phyloP scores from a whole-genome alignment of 495 filamentous ascomycete genomes.

The Hypoxylon intermedium region DNA sequence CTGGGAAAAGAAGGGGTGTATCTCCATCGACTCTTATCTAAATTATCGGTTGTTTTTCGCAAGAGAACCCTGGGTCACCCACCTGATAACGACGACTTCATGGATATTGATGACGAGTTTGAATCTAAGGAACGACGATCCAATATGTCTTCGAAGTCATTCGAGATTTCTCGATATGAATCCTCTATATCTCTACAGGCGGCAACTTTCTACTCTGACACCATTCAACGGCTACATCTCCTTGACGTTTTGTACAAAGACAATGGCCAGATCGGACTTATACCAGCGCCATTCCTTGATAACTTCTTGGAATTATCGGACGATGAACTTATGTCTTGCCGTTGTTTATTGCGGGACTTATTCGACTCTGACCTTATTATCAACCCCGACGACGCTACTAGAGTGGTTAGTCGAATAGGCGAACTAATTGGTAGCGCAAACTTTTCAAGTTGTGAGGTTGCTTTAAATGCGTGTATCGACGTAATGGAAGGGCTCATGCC shows the following conservation, averaged over 20 bases:
- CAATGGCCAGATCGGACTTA: conserved; percentile 44
- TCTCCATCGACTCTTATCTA: conserved; percentile 49
- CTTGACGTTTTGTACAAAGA: conserved; percentile 49
- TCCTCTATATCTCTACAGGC: conserved; percentile 53
- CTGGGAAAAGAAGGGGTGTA: conserved; percentile 43
- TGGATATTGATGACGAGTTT: conserved; percentile 82
- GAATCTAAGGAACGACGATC: conserved; percentile 60
- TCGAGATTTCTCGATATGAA: conserved; percentile 56
- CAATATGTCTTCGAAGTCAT: conserved; percentile 42
- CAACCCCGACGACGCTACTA: conserved; percentile 48
- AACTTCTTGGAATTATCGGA: conserved; percentile 65
- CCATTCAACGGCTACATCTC: conserved; percentile 48
- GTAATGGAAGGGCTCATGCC: conserved; percentile 69
- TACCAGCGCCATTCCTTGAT: conserved; percentile 58
- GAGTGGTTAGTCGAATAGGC: conserved; percentile 57
- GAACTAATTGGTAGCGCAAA: conserved; percentile 68
- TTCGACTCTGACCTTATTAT: conserved; percentile 53
- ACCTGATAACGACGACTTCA: conserved; percentile 57
- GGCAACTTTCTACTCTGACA: conserved; percentile 57
- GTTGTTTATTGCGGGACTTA: conserved; percentile 58
- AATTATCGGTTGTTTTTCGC: conserved; percentile 56
- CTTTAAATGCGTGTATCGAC: conserved; percentile 71
- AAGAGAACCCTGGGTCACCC: conserved; percentile 41
- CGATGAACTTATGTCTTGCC: conserved; percentile 66
- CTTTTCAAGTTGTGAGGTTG: conserved; percentile 78